A percentile compares a stretch with the other conserved stretches of the same genome.
These are phyloP conservation scores for Magnusiomyces sp. DNA, from an alignment of 1,139 yeast species.

Conservation along the genomic window DNA sequence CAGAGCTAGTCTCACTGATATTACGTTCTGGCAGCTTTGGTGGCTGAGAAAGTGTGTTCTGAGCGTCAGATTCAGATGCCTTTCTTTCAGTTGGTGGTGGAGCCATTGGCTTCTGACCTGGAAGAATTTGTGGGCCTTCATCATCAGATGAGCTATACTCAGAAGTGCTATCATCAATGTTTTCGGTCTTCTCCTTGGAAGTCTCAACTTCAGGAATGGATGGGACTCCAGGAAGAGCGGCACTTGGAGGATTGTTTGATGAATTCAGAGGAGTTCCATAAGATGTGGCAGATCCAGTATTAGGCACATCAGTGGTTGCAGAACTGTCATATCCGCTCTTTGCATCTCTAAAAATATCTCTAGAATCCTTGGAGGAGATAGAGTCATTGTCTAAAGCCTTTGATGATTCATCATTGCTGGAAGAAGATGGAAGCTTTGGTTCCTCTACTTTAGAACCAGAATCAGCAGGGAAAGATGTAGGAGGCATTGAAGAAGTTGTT, in stretches of 20 bases:
- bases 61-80: background rate
- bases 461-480: background rate
- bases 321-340: background rate
- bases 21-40: background rate
- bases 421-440: background rate
- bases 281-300: background rate
- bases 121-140: constrained; percentile 2
- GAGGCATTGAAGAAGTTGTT: background rate
- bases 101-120: background rate
- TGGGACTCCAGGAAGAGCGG: background rate
- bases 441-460: background rate
- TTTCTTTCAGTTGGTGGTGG: background rate
- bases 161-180: background rate
- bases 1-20: background rate
- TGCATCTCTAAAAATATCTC: background rate
- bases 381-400: background rate
- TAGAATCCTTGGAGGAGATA: background rate
- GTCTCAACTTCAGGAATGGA: background rate
- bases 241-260: background rate
- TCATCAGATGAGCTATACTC: constrained; percentile 1
- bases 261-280: background rate
- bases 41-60: background rate
- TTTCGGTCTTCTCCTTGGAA: background rate
- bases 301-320: background rate
- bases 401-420: background rate